Evolutionary conservation across 1,284 basidiomycete species (phyloP).

Genomic region (Psilocybe mexicana): DNA sequence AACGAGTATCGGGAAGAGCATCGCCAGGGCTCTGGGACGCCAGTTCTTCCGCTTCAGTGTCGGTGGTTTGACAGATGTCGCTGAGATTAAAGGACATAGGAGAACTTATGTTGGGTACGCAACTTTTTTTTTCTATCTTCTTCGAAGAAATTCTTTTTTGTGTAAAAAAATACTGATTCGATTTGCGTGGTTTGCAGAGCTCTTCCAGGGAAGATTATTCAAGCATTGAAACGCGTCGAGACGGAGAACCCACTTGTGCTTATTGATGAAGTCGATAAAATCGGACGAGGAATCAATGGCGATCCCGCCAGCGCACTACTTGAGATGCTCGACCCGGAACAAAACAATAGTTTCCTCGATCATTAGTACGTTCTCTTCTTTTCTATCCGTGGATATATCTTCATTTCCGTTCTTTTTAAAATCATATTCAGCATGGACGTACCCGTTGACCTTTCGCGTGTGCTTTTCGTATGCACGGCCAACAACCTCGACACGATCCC

Average conservation of each 20-base stretch:
- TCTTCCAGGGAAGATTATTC: constrained; percentile 97
- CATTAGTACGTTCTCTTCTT: constrained; percentile 71
- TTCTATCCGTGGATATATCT: not conserved
- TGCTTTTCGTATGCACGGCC: constrained; percentile 97
- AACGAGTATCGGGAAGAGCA: constrained; percentile 88
- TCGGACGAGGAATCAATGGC: constrained; percentile 93
- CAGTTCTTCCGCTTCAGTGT: constrained; percentile 97
- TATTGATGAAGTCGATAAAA: constrained; percentile 99
- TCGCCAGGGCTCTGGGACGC: constrained; percentile 81
- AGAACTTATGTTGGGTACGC: constrained; percentile 92
- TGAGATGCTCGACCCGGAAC: constrained; percentile 98
- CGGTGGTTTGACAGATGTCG: constrained; percentile 95
- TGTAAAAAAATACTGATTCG: constrained; percentile 4
- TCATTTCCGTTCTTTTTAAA: not conserved
- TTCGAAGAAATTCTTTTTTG: not conserved
- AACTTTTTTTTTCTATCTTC: constrained; percentile 1
- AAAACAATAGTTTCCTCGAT: constrained; percentile 95
- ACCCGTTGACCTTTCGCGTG: constrained; percentile 93
- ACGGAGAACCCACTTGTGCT: constrained; percentile 96
- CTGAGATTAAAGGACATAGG: constrained; percentile 98
- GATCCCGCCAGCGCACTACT: constrained; percentile 94
- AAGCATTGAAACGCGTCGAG: constrained; percentile 94
- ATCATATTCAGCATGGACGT: constrained; percentile 79
- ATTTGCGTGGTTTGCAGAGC: constrained; percentile 49
- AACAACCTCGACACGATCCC: constrained; percentile 97